Base-by-base conservation (phyloP, 2,329 filamentous ascomycete species). In the Keithomyces neogunnii region DNA sequence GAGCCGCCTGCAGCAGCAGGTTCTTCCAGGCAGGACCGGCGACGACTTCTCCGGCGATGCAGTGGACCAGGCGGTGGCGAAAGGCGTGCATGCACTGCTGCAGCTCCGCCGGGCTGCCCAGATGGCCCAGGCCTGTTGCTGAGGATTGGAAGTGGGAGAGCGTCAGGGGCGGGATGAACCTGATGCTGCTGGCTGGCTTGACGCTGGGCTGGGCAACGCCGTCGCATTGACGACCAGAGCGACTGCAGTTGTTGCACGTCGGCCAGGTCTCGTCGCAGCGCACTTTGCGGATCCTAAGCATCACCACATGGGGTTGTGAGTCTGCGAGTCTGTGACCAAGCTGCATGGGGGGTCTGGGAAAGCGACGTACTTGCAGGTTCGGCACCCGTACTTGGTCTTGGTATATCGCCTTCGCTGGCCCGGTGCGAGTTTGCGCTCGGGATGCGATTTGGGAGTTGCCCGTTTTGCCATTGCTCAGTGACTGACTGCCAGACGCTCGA, bases 121-220 rank as follows among this genome's bases (percentile, higher is more conserved):
- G 19, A 13, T 11, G 36, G 19, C 47, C 36, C 11, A 26, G n/a
- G 47, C 26, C 36, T 13, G 48, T 45, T 13, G 48, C 19, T 3
- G 50, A 52, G 28, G 52, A 44, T 9, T 48, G 51, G 29, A 57
- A 57, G 48, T 56, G 51, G 1, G 56, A 51, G 28, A 53, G 49
- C 10, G 56, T 57, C 33, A 57, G 39, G 2, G 56, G 56, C 13
- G 51, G 51, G n/a, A 49, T 51, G 33, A 39, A 72, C 3, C 42
- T 50, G 29, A 50, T 13, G 33, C 19, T 33, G 28, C 45, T 49
- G 48, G 48, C 30, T 3, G 11, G 4, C 28, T 32, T 39, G 19
- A 38, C 51, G 10, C n/a, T 40, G 4, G 47, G 49, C 13, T 49
- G 45, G 36, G 49, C 50, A 43, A 56, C 56, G 19, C 54, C 56